Percentiles rank a stretch among this genome's conserved stretches.
Conservation (phyloP, 768 basidiomycete species). For the Termitomyces sp. region DNA sequence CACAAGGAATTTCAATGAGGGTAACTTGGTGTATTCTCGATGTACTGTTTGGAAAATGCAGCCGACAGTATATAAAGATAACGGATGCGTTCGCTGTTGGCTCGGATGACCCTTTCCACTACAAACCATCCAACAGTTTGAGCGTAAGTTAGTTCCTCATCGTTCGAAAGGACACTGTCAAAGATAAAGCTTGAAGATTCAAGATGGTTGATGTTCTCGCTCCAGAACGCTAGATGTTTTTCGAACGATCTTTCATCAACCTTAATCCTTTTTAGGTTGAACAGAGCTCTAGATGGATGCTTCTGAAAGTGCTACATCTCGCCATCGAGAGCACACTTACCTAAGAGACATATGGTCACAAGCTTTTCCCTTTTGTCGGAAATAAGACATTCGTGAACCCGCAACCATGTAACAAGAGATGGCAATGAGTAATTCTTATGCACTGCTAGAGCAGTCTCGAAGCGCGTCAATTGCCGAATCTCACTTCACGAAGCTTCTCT, state of each 20-base stretch:
- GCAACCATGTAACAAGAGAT: background rate
- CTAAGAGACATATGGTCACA: background rate
- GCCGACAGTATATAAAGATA: too few relatives aligned
- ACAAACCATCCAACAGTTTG: background rate
- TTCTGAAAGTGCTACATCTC: background rate
- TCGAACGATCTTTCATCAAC: background rate
- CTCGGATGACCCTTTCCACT: background rate
- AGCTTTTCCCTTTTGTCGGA: background rate
- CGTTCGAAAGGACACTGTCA: background rate
- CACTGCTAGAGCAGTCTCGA: too few relatives aligned
- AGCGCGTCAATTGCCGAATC: too few relatives aligned
- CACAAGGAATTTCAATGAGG: background rate
- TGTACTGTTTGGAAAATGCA: too few relatives aligned
- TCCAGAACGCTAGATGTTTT: background rate
- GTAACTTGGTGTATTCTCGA: too few relatives aligned
- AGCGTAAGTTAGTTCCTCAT: background rate
- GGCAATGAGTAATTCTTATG: background rate
- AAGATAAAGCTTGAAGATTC: background rate
- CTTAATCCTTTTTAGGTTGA: background rate
- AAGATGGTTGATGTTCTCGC: background rate
- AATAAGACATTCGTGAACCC: background rate
- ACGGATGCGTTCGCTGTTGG: background rate
- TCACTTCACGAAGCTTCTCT: too few relatives aligned
- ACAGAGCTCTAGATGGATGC: too few relatives aligned
- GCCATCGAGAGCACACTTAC: background rate